Percentiles rank a stretch among this genome's conserved stretches.
Conservation (phyloP, 305 asterid genomes). For the Rubia balearica region DNA sequence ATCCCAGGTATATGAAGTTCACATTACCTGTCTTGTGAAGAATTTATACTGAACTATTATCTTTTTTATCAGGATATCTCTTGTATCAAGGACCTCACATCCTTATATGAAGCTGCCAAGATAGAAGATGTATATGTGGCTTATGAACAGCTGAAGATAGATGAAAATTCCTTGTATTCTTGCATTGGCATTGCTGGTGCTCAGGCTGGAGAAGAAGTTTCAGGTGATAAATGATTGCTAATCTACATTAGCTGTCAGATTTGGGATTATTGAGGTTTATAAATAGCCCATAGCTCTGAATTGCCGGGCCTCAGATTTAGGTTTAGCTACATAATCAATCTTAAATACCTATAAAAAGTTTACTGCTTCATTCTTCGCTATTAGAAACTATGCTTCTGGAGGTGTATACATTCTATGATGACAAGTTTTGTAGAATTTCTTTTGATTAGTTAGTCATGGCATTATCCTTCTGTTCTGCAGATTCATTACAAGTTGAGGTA, state of each 20-base stretch:
- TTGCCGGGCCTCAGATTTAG: neutral
- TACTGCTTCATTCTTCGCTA: neutral
- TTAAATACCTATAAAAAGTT: neutral
- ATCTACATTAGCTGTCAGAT: neutral
- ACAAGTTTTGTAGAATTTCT: neutral
- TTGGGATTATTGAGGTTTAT: neutral
- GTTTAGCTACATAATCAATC: neutral
- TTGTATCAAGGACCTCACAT: slow-evolving; percentile 82
- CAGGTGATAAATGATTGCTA: slow-evolving; percentile 36
- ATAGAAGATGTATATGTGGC: slow-evolving; percentile 73
- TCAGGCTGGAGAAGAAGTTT: slow-evolving; percentile 65
- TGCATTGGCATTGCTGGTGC: slow-evolving; percentile 93
- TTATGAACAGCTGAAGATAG: slow-evolving; percentile 80
- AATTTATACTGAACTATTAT: slow-evolving; percentile 1
- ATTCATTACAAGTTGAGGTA: slow-evolving; percentile 45
- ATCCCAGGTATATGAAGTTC: too few species aligned
- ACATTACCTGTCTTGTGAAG: neutral
- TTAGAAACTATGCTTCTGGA: neutral
- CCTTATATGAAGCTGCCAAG: slow-evolving; percentile 72
- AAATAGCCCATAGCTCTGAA: neutral
- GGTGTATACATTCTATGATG: neutral
- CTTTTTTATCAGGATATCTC: slow-evolving; percentile 59
- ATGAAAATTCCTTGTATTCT: slow-evolving; percentile 76
- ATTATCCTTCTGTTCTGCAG: slow-evolving; percentile 29
- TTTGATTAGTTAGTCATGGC: neutral